Conservation (phyloP, 371 early-diverging fungal genomes). For the Syncephalastrum sp. region DNA sequence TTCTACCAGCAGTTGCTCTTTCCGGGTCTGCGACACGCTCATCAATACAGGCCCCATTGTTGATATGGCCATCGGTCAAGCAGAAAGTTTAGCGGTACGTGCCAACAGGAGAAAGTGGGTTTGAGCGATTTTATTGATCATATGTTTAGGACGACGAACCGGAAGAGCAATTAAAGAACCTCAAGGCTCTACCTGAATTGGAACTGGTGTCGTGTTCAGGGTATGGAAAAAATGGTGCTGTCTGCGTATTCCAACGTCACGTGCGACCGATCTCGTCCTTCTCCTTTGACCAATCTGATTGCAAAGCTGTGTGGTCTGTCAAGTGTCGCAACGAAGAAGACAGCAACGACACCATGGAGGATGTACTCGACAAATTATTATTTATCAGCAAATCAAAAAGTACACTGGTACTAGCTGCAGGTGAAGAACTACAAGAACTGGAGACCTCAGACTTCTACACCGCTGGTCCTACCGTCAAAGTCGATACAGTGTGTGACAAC, state of each 20-base stretch:
- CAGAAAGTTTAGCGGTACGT: slow-evolving; percentile 30
- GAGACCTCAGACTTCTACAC: slow-evolving; percentile 75
- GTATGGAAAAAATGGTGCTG: slow-evolving; percentile 69
- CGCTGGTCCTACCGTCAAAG: slow-evolving; percentile 74
- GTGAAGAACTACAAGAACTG: slow-evolving; percentile 84
- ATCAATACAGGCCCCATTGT: slow-evolving; percentile 79
- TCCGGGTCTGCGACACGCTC: slow-evolving; percentile 77
- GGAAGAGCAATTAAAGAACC: not conserved
- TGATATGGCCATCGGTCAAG: slow-evolving; percentile 75
- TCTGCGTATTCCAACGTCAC: slow-evolving; percentile 81
- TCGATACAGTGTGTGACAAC: slow-evolving; percentile 63
- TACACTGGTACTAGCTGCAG: slow-evolving; percentile 76
- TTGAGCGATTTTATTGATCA: not conserved
- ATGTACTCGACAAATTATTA: slow-evolving; percentile 58
- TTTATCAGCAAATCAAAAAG: slow-evolving; percentile 67
- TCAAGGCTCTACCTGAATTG: slow-evolving; percentile 45
- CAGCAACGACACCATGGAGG: slow-evolving; percentile 7
- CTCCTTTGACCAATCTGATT: slow-evolving; percentile 65
- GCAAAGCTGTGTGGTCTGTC: slow-evolving; percentile 69
- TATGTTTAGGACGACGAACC: not conserved
- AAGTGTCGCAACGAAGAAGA: slow-evolving; percentile 54
- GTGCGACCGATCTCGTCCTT: slow-evolving; percentile 75
- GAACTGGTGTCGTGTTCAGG: slow-evolving; percentile 87
- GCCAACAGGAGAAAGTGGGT: not conserved
- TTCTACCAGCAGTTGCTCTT: slow-evolving; percentile 20